A percentile compares a stretch with the other conserved stretches of the same genome.
phyloP scores from a whole-genome alignment of 2,329 filamentous ascomycete species.

The Pseudogymnoascus sp. region DNA sequence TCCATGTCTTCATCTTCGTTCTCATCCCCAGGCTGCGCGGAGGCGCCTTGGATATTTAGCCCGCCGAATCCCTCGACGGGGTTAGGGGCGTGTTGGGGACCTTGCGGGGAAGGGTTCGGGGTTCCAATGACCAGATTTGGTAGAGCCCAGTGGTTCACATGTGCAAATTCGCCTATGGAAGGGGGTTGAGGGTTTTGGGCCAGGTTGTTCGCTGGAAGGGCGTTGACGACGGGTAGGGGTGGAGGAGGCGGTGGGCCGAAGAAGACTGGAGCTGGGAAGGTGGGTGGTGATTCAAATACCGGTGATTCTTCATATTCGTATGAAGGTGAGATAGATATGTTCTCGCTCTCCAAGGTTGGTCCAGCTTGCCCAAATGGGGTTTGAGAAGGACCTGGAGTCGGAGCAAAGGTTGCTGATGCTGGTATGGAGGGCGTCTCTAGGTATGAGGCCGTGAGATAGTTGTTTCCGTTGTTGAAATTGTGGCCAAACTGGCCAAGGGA shows the following conservation, averaged over 20 bases:
- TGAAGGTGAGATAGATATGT: neutral
- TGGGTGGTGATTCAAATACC: neutral
- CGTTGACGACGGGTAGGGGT: neutral
- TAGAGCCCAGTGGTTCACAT: constrained; percentile 2
- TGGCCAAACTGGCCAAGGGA: neutral
- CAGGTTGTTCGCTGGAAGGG: neutral
- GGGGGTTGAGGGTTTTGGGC: neutral
- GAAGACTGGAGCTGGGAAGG: neutral
- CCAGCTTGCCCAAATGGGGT: neutral
- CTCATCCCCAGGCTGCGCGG: neutral
- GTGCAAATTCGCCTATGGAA: neutral
- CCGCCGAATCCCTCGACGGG: neutral
- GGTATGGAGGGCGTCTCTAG: neutral
- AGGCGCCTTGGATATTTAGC: neutral
- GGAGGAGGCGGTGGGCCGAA: constrained; percentile 1
- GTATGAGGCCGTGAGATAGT: neutral
- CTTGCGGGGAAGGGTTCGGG: neutral
- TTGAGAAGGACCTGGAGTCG: neutral
- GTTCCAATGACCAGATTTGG: neutral
- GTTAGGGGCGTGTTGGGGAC: neutral
- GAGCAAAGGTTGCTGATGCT: neutral
- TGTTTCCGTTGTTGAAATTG: neutral
- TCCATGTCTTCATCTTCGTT: neutral
- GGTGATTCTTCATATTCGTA: neutral
- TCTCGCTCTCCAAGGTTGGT: neutral